A percentile compares a stretch with the other conserved stretches of the same genome.
These are phyloP conservation scores for Citrus hindsii DNA, from an alignment of 345 rosid genomes.

Conservation along the genomic window DNA sequence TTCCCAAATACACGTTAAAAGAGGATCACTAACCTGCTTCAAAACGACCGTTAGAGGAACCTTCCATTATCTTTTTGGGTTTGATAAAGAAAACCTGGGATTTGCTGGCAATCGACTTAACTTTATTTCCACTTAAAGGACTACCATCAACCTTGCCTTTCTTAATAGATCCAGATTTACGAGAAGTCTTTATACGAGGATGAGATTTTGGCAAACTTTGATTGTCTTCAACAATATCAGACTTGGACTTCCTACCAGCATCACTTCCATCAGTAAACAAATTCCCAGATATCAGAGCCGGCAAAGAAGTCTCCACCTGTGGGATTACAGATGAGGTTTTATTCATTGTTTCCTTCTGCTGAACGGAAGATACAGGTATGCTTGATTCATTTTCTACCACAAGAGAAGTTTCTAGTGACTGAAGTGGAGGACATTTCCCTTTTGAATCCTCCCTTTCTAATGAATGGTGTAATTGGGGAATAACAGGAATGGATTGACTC, in stretches of 20 bases:
- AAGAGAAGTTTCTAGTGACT: constrained; percentile 22
- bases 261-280: constrained; percentile 33
- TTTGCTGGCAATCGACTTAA: constrained; percentile 47
- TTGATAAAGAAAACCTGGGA: constrained; percentile 46
- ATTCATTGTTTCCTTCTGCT: constrained; percentile 32
- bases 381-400: constrained; percentile 26
- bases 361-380: constrained; percentile 28
- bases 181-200: constrained; percentile 55
- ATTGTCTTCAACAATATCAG: constrained; percentile 39
- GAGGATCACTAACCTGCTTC: constrained; percentile 63
- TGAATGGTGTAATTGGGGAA: constrained; percentile 24
- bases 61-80: constrained; percentile 57
- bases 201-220: constrained; percentile 47
- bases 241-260: constrained; percentile 40
- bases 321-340: constrained; percentile 14
- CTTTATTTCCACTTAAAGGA: constrained; percentile 45
- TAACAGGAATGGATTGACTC: constrained; percentile 31
- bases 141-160: constrained; percentile 43
- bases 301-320: constrained; percentile 23
- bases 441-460: constrained; percentile 30
- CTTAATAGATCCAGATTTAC: constrained; percentile 45
- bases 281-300: constrained; percentile 29
- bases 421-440: constrained; percentile 29
- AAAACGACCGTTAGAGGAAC: constrained; percentile 63
- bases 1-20: not conserved